phyloP scores from a whole-genome alignment of 2,329 filamentous ascomycete genomes.

The Trichoderma sp. region DNA sequence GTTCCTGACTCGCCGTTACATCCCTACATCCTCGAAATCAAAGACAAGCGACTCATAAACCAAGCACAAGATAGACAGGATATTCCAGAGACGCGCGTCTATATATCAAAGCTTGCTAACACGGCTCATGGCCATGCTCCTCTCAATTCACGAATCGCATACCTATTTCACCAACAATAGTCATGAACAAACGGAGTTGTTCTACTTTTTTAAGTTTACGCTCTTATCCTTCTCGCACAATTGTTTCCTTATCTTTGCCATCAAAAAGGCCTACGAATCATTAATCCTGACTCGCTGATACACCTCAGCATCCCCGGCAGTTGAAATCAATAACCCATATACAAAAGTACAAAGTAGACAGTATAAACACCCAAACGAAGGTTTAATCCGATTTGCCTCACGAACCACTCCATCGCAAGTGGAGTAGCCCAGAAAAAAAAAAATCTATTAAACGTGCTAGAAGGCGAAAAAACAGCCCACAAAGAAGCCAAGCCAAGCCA shows the following conservation, averaged over 20 bases:
- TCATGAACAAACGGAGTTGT: not conserved
- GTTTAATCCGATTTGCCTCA: not conserved
- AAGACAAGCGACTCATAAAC: too few relatives aligned
- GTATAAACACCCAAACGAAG: not conserved
- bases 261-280: not conserved
- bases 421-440: not conserved
- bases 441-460: not conserved
- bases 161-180: not conserved
- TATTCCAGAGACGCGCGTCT: not conserved
- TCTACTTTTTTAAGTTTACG: not conserved
- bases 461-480: conserved; percentile 7
- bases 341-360: not conserved
- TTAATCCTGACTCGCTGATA: not conserved
- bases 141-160: not conserved
- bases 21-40: too few relatives aligned
- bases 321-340: not conserved
- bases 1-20: too few relatives aligned
- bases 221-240: not conserved
- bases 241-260: not conserved
- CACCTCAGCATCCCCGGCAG: not conserved
- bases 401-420: conserved; percentile 4
- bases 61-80: too few relatives aligned
- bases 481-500: not conserved
- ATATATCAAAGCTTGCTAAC: not conserved
- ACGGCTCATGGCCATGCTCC: too few relatives aligned